Base-by-base conservation (phyloP, 75 land plant genomes). In the Larix kaempferi region DNA sequence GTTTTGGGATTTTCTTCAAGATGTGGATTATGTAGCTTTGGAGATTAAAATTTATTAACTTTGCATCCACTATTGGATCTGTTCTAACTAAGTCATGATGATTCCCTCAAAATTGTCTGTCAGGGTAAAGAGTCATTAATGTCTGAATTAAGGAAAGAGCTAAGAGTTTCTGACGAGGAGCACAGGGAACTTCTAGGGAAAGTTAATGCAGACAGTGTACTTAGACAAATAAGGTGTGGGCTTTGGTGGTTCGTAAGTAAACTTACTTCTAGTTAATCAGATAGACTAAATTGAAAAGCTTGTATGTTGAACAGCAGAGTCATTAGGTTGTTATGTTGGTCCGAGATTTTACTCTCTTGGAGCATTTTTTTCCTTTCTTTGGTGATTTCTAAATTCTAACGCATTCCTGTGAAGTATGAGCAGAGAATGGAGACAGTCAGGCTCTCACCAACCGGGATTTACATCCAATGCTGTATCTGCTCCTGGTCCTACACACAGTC, bases 111-210 rank as follows among this genome's bases (percentile, higher is more conserved):
- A 22, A 64, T 17, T 22, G 27, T 57, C n/a, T 67, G 4, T 73
- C 84, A 87, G 89, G 80, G 79, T 49, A 90, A 90, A 74, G 91
- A 90, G 63, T 59, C 78, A 39, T 71, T 90, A 6, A 80, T 90
- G 77, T 79, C 91, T 2, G 82, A 85, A 58, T 71, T 90, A 58
- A 73, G 91, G 14, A 89, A 88, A 44, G 91, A 90, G 77, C 78
- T 90, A 25, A 74, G 91, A 59, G 91, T 90, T 22, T 74, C 88
- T 29, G 91, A 90, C 62, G 89, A 83, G 73, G 91, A 88, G 76
- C 91, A 90, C 77, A 72, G 91, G 25, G 91, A 90, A 71, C 75
- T 88, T 76, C 39, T 88, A 65, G 78, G 81, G 57, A 80, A 57
- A 75, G 87, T 90, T 54, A 81, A 78, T 58, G 76, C 80, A 27